Conservation (phyloP, 1,284 basidiomycete genomes). For the Naganishia sp. region DNA sequence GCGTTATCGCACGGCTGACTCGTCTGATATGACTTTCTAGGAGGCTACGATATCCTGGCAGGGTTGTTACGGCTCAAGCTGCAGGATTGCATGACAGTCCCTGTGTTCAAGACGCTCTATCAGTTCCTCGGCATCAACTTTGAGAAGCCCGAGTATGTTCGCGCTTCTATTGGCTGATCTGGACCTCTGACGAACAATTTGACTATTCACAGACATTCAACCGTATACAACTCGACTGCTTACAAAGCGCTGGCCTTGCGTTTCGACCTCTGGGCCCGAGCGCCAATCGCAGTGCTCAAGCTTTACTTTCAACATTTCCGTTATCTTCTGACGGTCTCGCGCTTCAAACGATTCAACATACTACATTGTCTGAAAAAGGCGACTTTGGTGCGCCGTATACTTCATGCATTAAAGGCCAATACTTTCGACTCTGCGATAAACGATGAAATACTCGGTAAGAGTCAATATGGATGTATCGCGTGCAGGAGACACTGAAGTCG, state of each 20-base stretch:
- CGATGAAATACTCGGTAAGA: constrained; percentile 60
- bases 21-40: constrained; percentile 53
- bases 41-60: constrained; percentile 82
- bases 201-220: constrained; percentile 64
- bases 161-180: not conserved
- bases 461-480: constrained; percentile 17
- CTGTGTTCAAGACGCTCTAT: constrained; percentile 74
- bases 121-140: constrained; percentile 82
- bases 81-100: constrained; percentile 71
- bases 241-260: constrained; percentile 83
- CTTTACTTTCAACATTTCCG: constrained; percentile 79
- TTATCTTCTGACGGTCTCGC: constrained; percentile 69
- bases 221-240: constrained; percentile 76
- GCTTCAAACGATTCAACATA: constrained; percentile 71
- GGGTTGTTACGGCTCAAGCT: constrained; percentile 71
- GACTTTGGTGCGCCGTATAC: constrained; percentile 70
- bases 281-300: constrained; percentile 67
- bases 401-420: constrained; percentile 76
- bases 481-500: not conserved
- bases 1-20: not conserved
- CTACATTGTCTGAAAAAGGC: constrained; percentile 67
- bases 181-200: not conserved
- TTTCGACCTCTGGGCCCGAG: constrained; percentile 83
- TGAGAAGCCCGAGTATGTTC: constrained; percentile 70
- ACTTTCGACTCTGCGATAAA: constrained; percentile 66